These are phyloP conservation scores for Diaporthe sp. DNA, from an alignment of 2,329 filamentous ascomycete genomes.

Conservation along the genomic window DNA sequence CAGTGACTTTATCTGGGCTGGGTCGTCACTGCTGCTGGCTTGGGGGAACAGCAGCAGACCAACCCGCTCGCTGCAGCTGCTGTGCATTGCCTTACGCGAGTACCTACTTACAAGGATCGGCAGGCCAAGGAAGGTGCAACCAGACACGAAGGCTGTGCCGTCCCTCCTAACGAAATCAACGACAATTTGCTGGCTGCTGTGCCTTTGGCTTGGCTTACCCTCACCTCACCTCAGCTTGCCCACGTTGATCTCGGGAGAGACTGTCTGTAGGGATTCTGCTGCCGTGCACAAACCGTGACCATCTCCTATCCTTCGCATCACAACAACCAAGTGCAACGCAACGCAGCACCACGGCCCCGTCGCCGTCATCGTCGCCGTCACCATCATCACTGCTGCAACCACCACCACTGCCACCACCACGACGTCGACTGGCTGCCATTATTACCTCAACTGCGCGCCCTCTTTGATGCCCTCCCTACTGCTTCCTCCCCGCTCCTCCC, in stretches of 20 bases:
- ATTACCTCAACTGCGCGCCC: constrained; percentile 17
- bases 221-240: constrained; percentile 26
- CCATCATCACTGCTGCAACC: neutral
- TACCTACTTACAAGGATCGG: constrained; percentile 24
- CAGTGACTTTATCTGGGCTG: constrained; percentile 25
- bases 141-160: constrained; percentile 34
- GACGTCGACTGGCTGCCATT: neutral
- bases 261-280: neutral
- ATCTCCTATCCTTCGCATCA: neutral
- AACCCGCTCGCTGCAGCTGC: neutral
- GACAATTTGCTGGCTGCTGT: constrained; percentile 31
- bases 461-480: constrained; percentile 30
- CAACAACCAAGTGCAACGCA: neutral
- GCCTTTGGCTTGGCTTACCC: constrained; percentile 25
- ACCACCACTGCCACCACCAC: neutral
- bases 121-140: constrained; percentile 34
- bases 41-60: neutral
- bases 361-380: neutral
- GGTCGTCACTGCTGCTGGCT: constrained; percentile 13
- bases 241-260: neutral
- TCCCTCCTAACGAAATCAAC: constrained; percentile 33
- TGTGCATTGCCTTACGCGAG: neutral
- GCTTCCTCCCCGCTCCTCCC: constrained; percentile 25
- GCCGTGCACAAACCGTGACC: neutral
- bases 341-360: neutral